A percentile compares a stretch with the other conserved stretches of the same genome.
These are phyloP conservation scores for Nematodospora anomalae DNA, from an alignment of 1,139 yeast genomes.

Conservation along the genomic window DNA sequence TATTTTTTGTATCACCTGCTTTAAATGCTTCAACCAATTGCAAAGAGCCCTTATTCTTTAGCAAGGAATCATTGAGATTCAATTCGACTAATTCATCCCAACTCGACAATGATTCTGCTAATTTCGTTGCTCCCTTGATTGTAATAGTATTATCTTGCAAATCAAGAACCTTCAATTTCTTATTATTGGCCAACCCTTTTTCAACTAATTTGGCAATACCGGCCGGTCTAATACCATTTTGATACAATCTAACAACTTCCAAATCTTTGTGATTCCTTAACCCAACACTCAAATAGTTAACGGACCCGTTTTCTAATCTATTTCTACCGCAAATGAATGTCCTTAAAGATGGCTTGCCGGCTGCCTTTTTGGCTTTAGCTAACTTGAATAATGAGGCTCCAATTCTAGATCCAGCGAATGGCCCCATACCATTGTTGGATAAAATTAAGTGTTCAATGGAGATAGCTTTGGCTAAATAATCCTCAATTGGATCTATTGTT, in stretches of 20 bases:
- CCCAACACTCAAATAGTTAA: constrained; percentile 74
- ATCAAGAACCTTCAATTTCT: constrained; percentile 67
- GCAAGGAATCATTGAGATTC: constrained; percentile 84
- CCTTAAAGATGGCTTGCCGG: constrained; percentile 50
- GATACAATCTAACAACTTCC: constrained; percentile 77
- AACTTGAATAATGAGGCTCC: constrained; percentile 80
- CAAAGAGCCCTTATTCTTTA: constrained; percentile 74
- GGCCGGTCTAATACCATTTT: constrained; percentile 94
- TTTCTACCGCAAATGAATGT: constrained; percentile 96
- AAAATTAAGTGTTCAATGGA: constrained; percentile 82
- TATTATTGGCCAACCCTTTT: constrained; percentile 67
- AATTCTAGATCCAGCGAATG: constrained; percentile 92
- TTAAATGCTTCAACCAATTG: constrained; percentile 50
- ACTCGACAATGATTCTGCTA: constrained; percentile 47
- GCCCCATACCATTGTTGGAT: constrained; percentile 97
- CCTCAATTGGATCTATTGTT: constrained; percentile 86
- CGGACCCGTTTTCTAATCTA: constrained; percentile 92
- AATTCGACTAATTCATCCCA: constrained; percentile 63
- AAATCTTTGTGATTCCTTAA: constrained; percentile 73
- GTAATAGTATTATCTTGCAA: constrained; percentile 96
- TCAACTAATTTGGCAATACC: constrained; percentile 77
- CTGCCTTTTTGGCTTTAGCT: constrained; percentile 59
- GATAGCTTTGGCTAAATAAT: constrained; percentile 69
- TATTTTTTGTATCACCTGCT: constrained; percentile 32
- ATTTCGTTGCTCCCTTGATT: constrained; percentile 55